Conservation (phyloP, 768 basidiomycete genomes). For the Leccinum fibrillosum region DNA sequence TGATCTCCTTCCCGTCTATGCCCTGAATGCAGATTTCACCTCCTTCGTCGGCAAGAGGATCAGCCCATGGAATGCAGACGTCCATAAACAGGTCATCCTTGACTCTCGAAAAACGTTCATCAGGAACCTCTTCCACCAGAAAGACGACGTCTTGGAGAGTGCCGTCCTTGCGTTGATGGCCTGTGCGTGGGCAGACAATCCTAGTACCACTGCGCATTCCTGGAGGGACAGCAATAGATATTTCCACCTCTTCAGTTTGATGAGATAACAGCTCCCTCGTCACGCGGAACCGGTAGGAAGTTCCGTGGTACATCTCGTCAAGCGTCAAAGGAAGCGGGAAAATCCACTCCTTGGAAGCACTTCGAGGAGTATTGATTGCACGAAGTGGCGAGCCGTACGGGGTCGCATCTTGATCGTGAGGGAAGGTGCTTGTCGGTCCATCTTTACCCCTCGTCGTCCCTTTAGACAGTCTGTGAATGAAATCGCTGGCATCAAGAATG, state of each 20-base stretch:
- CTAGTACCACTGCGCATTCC: constrained; percentile 61
- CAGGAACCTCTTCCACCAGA: constrained; percentile 55
- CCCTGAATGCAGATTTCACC: constrained; percentile 51
- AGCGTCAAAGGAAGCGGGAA: constrained; percentile 60
- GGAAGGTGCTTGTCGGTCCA: not conserved
- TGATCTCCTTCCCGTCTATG: constrained; percentile 54
- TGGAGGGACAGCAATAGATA: constrained; percentile 58
- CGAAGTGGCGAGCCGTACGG: constrained; percentile 38
- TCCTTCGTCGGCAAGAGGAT: constrained; percentile 44
- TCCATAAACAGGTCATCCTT: constrained; percentile 56
- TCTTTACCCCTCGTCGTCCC: constrained; percentile 8
- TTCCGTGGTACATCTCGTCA: constrained; percentile 59
- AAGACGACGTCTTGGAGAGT: constrained; percentile 65
- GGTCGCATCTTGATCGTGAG: constrained; percentile 15
- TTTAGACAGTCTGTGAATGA: constrained; percentile 27
- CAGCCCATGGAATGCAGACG: constrained; percentile 55
- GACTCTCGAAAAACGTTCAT: constrained; percentile 54
- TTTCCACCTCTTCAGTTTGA: constrained; percentile 49
- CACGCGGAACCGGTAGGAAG: constrained; percentile 55
- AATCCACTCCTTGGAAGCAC: constrained; percentile 57
- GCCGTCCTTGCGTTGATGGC: constrained; percentile 60
- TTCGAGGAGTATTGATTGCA: constrained; percentile 38
- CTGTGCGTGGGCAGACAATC: constrained; percentile 58
- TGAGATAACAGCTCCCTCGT: constrained; percentile 52
- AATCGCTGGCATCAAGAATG: constrained; percentile 23